phyloP scores from a whole-genome alignment of 164 flowering plant species.

The Vitis labrusca region DNA sequence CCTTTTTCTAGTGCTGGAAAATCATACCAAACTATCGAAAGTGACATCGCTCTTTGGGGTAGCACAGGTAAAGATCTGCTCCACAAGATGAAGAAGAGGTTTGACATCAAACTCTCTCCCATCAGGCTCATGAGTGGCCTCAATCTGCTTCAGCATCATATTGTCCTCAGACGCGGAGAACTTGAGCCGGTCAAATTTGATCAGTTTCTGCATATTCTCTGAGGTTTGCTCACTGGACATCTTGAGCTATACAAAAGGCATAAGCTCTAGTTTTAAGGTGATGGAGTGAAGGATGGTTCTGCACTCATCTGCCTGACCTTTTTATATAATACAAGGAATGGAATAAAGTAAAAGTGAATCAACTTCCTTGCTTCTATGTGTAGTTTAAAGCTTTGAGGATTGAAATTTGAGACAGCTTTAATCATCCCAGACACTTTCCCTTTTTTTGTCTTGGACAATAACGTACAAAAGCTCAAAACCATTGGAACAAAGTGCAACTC shows the following conservation, averaged over 20 bases:
- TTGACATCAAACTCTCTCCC: conserved; percentile 25
- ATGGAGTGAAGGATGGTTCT: background rate
- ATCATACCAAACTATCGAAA: background rate
- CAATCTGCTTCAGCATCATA: conserved; percentile 24
- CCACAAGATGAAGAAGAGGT: conserved; percentile 27
- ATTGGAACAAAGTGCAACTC: too few species aligned
- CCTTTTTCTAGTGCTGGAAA: background rate
- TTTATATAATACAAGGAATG: background rate
- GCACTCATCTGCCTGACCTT: background rate
- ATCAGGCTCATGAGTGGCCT: conserved; percentile 34
- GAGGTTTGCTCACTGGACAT: conserved; percentile 1
- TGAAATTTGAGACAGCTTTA: too few species aligned
- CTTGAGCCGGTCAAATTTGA: conserved; percentile 1
- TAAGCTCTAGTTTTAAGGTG: too few species aligned
- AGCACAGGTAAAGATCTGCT: conserved; percentile 29
- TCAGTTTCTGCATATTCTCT: background rate
- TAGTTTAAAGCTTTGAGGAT: background rate
- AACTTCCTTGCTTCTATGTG: conserved; percentile 18
- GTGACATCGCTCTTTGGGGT: conserved; percentile 3
- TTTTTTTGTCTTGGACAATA: too few species aligned
- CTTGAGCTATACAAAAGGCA: background rate
- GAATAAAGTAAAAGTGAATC: conserved; percentile 17
- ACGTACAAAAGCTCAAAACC: too few species aligned
- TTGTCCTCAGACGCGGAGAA: conserved; percentile 21
- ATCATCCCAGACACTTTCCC: too few species aligned